Evolutionary conservation across 169 alveolate species (phyloP).

Genomic region (Eimeria sp.): DNA sequence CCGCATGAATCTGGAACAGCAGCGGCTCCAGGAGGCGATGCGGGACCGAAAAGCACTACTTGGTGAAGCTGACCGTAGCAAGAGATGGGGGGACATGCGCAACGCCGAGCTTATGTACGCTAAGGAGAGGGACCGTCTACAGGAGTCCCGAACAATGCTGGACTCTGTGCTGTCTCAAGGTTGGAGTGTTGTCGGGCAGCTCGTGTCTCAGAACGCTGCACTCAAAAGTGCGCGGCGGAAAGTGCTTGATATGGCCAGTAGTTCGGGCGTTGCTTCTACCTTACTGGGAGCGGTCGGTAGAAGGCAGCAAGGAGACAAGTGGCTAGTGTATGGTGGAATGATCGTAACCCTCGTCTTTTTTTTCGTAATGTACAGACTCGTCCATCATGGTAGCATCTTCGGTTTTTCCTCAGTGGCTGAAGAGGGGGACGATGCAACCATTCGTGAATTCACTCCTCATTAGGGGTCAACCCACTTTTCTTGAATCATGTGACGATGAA

Average conservation of each 20-base stretch:
- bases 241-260: slow-evolving; percentile 79
- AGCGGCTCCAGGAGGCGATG: slow-evolving; percentile 73
- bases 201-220: slow-evolving; percentile 75
- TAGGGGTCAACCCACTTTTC: neutral
- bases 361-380: slow-evolving; percentile 75
- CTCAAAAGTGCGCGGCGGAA: slow-evolving; percentile 79
- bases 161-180: slow-evolving; percentile 78
- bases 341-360: slow-evolving; percentile 72
- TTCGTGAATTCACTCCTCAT: neutral
- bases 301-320: slow-evolving; percentile 70
- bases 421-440: neutral
- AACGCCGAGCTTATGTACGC: slow-evolving; percentile 74
- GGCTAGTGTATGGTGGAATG: slow-evolving; percentile 81
- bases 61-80: slow-evolving; percentile 20
- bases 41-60: slow-evolving; percentile 66
- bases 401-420: slow-evolving; percentile 19
- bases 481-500: neutral
- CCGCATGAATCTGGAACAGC: slow-evolving; percentile 71
- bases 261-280: slow-evolving; percentile 79
- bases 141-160: slow-evolving; percentile 73
- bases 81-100: slow-evolving; percentile 75
- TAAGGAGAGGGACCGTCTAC: slow-evolving; percentile 73
- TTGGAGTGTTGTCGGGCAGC: slow-evolving; percentile 65
- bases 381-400: slow-evolving; percentile 74
- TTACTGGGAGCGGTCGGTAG: slow-evolving; percentile 73